Conservation (phyloP, 2,329 filamentous ascomycete species). For the Diaporthe velutina region DNA sequence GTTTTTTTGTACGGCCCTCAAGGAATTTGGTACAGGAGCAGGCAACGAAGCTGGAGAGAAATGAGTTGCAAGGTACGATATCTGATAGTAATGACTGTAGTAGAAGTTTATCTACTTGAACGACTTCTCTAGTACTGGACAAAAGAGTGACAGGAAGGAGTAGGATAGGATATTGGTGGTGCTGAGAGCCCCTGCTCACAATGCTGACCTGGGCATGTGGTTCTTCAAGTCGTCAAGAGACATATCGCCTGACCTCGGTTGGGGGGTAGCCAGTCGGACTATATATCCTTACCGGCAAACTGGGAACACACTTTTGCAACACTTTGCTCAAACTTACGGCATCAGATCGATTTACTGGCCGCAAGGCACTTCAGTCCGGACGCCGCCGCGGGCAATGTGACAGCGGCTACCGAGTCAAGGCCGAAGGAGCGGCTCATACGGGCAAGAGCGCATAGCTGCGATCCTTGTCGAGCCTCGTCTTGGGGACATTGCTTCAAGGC, state of each 20-base stretch:
- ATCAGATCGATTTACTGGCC: not conserved
- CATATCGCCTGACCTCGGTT: conserved; percentile 34
- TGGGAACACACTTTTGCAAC: not conserved
- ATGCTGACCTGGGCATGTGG: conserved; percentile 39
- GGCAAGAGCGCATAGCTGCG: not conserved
- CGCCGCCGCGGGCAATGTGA: conserved; percentile 21
- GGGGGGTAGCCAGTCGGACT: not conserved
- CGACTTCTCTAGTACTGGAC: not conserved
- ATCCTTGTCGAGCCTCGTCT: conserved; percentile 1
- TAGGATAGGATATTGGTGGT: conserved; percentile 1
- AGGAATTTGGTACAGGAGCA: not conserved
- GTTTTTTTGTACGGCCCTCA: not conserved
- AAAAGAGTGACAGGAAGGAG: conserved; percentile 35
- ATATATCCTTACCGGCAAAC: conserved; percentile 25
- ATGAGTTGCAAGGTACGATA: not conserved
- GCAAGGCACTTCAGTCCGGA: not conserved
- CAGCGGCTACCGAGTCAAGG: conserved; percentile 25
- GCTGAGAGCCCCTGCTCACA: conserved; percentile 21
- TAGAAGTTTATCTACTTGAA: conserved; percentile 19
- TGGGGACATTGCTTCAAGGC: not conserved
- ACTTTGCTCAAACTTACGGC: not conserved
- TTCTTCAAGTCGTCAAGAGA: conserved; percentile 33
- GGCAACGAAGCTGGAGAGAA: not conserved
- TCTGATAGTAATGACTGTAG: not conserved
- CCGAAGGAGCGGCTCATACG: conserved; percentile 22